Evolutionary conservation across 2,329 filamentous ascomycete genomes (phyloP).

Genomic region (Lecanicillium sp.): DNA sequence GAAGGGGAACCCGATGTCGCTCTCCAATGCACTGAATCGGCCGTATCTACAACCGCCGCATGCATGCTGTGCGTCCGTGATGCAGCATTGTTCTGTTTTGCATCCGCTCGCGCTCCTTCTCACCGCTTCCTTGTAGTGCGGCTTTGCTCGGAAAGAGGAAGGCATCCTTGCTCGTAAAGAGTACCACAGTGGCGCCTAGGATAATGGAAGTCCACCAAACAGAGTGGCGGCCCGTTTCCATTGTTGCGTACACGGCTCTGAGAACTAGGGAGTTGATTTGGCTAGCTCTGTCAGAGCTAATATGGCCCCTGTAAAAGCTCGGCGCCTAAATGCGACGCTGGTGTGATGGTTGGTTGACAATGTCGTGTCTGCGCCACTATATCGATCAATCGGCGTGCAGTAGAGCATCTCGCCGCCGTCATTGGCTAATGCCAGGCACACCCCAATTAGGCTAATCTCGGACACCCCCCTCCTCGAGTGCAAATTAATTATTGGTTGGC

Average conservation of each 20-base stretch:
- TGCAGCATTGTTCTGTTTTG: too few relatives aligned
- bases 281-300: background rate
- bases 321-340: constrained; percentile 7
- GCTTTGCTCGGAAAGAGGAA: too few relatives aligned
- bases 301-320: constrained; percentile 3
- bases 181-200: too few relatives aligned
- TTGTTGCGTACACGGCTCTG: background rate
- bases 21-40: too few relatives aligned
- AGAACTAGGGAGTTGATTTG: background rate
- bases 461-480: background rate
- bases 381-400: constrained; percentile 7
- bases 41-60: too few relatives aligned
- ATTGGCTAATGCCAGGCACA: constrained; percentile 5
- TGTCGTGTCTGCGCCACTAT: constrained; percentile 3
- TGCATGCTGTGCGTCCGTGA: too few relatives aligned
- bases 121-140: too few relatives aligned
- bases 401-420: constrained; percentile 1
- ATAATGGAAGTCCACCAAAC: too few relatives aligned
- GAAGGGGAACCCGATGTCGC: too few relatives aligned
- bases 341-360: constrained; percentile 8
- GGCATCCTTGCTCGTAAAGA: too few relatives aligned
- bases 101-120: too few relatives aligned
- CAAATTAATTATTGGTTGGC: background rate
- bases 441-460: constrained; percentile 1
- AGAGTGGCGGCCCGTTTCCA: too few relatives aligned